These are phyloP conservation scores for Raffaelea ambrosiae DNA, from an alignment of 2,329 filamentous ascomycete genomes.

Conservation along the genomic window DNA sequence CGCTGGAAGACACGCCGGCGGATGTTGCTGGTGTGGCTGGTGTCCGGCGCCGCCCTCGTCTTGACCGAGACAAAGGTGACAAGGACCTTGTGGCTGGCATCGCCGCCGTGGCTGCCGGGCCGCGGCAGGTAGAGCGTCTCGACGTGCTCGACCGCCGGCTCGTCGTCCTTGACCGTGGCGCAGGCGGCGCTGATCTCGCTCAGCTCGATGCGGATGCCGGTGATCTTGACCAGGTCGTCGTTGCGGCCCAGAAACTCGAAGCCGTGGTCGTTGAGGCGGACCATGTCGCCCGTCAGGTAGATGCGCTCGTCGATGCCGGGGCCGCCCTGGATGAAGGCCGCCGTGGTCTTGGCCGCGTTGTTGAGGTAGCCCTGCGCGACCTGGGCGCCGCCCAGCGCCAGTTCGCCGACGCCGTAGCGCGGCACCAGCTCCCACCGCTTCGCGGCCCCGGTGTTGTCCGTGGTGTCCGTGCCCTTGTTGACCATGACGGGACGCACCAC, in stretches of 20 bases:
- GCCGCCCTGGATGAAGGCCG: conserved; percentile 12
- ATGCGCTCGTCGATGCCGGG: conserved; percentile 12
- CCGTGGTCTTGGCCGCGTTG: conserved; percentile 13
- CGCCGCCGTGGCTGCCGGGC: conserved; percentile 14
- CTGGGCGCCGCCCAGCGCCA: conserved; percentile 43
- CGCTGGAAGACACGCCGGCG: conserved; percentile 6
- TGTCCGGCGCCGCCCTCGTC: background rate
- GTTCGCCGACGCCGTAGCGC: conserved; percentile 40
- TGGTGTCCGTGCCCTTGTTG: background rate
- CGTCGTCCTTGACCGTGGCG: conserved; percentile 21
- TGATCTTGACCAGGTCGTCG: conserved; percentile 57
- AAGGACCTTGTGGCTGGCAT: conserved; percentile 22
- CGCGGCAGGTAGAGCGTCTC: conserved; percentile 24
- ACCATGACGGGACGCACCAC: conserved; percentile 11
- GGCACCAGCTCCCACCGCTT: conserved; percentile 31
- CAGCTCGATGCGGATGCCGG: conserved; percentile 54
- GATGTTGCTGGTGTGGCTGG: background rate
- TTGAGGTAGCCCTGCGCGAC: conserved; percentile 49
- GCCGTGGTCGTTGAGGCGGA: conserved; percentile 38
- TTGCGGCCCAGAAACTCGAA: conserved; percentile 46
- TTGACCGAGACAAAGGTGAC: conserved; percentile 24
- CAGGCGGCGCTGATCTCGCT: conserved; percentile 28
- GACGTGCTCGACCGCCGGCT: conserved; percentile 24
- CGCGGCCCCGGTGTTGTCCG: background rate
- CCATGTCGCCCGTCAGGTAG: conserved; percentile 46